phyloP scores from a whole-genome alignment of 495 filamentous ascomycete genomes.

The Collariella sp. region DNA sequence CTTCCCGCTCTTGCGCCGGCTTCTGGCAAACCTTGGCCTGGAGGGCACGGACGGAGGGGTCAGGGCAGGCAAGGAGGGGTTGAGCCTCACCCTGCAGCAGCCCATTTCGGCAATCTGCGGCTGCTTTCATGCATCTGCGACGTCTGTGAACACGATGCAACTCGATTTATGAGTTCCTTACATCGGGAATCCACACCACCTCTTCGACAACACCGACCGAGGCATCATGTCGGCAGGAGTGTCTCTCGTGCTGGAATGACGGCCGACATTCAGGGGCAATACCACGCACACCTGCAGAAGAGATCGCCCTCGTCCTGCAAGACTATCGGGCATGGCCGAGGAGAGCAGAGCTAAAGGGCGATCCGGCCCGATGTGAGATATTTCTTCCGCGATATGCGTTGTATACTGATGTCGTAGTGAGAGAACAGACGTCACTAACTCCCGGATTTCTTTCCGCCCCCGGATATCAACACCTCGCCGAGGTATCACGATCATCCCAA shows the following conservation, averaged over 20 bases:
- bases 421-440: background rate
- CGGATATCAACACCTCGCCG: background rate
- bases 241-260: background rate
- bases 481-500: background rate
- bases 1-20: constrained; percentile 12
- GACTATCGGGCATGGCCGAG: constrained; percentile 14
- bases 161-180: background rate
- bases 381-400: constrained; percentile 1
- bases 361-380: constrained; percentile 10
- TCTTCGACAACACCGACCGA: background rate
- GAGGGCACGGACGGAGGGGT: constrained; percentile 8
- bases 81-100: constrained; percentile 5
- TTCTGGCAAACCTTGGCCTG: constrained; percentile 8
- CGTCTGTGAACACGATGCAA: constrained; percentile 1
- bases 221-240: background rate
- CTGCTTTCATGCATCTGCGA: constrained; percentile 15
- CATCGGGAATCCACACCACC: background rate
- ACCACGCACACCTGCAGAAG: background rate
- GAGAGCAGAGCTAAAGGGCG: constrained; percentile 5
- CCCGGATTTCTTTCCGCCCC: background rate
- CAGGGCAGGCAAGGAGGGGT: background rate
- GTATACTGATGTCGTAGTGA: background rate
- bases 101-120: constrained; percentile 14
- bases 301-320: constrained; percentile 6
- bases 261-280: background rate